Base-by-base conservation (phyloP, 2,329 filamentous ascomycete species). In the Fusarium equiseti region DNA sequence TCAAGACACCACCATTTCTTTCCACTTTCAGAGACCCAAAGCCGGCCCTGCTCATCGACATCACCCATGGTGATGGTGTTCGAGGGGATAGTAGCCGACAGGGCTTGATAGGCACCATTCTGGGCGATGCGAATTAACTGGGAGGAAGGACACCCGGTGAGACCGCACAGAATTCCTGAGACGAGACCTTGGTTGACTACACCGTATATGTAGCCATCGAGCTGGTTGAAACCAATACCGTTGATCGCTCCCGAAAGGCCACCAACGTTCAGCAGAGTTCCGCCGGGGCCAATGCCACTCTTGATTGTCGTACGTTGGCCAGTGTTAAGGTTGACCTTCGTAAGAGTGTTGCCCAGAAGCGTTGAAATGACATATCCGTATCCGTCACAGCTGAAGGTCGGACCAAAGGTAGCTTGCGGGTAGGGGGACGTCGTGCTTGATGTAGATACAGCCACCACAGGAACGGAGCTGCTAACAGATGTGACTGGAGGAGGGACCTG, bases 161-260 rank as follows among this genome's bases (percentile, higher is more conserved):
- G 54, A 20, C n/a, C 44, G 18, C 44, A 32, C 5, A 50, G 16
- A 9, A 58, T 6, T 10, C 43, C 31, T 2, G 40, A 20, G 16
- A 58, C 35, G 22, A 58, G 10, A 20, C 48, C 49, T 16, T 53
- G 38, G 8, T 43, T 59, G 24, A 59, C 29, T 3, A 46, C n/a
- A 24, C 57, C 57, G 15, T 59, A 59, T n/a, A 59, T 59, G 18
- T 59, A 52, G 31, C 38, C n/a, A n/a, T 59, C 57, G 13, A 54
- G 49, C 24, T 35, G 26, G n/a, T 59, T 59, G 29, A 38, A 59
- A 4, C 57, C 57, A 13, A 59, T 59, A 12, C 38, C 49, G 12
- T 59, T 59, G 49, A 59, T 59, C 5, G 48, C 57, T 9, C 57
- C 57, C 15, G 44, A 8, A 18, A 15, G 15, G 1, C 54, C 54